Conservation (phyloP, 2,329 filamentous ascomycete species). For the Colletotrichum gloeosporioides region DNA sequence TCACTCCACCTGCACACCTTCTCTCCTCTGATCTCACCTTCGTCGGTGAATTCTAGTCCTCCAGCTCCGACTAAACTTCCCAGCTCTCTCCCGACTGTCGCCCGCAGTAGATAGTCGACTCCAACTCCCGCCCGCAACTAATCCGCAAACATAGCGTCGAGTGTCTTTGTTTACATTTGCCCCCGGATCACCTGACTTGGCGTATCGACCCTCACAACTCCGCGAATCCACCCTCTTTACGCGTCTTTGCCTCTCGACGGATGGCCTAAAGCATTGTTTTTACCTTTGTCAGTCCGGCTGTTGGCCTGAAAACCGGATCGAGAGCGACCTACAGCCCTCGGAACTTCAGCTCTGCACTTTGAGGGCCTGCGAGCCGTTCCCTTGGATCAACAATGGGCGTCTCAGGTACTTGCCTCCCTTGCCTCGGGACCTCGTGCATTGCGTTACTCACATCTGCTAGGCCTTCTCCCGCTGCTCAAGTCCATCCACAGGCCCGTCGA, state of each 20-base stretch:
- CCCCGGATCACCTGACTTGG: constrained; percentile 19
- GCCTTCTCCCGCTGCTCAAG: constrained; percentile 89
- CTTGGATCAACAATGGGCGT: constrained; percentile 22
- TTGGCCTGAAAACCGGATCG: constrained; percentile 7
- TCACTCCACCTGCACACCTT: constrained; percentile 18
- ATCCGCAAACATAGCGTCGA: neutral
- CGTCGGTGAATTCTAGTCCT: neutral
- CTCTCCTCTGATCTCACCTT: constrained; percentile 9
- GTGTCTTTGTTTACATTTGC: constrained; percentile 21
- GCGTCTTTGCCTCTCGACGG: constrained; percentile 6
- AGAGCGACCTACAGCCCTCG: neutral
- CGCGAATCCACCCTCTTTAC: neutral
- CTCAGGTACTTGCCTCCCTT: constrained; percentile 22
- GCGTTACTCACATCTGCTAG: constrained; percentile 48
- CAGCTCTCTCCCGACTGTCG: neutral
- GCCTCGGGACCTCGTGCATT: neutral
- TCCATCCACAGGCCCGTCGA: constrained; percentile 92
- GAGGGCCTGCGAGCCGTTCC: neutral
- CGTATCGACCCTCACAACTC: neutral
- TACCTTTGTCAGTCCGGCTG: neutral
- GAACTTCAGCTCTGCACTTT: neutral
- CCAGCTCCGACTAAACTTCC: neutral
- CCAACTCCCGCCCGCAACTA: neutral
- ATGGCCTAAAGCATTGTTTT: constrained; percentile 6
- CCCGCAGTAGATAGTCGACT: neutral